A percentile compares a stretch with the other conserved stretches of the same genome.
Evolutionary conservation across 2,329 filamentous ascomycete genomes (phyloP).

Genomic region (Clonostachys sp.): DNA sequence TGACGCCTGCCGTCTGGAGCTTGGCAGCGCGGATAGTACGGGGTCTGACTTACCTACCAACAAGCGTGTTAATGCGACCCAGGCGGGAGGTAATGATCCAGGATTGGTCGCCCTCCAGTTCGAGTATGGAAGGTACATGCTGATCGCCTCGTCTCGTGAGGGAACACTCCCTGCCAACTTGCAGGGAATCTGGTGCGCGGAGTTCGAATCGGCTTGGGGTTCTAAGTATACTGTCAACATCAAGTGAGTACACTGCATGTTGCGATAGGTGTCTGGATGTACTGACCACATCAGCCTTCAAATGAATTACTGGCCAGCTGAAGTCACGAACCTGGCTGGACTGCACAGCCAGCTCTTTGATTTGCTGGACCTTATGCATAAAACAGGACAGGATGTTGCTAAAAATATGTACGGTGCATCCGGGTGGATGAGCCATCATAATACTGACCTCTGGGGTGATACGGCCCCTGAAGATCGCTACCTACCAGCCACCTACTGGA

Average conservation of each 20-base stretch:
- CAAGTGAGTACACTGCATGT: conserved; percentile 14
- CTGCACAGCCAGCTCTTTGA: conserved; percentile 3
- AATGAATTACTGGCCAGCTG: conserved; percentile 34
- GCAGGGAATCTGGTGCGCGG: conserved; percentile 37
- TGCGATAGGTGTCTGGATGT: background rate
- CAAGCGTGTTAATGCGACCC: conserved; percentile 1
- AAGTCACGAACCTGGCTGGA: background rate
- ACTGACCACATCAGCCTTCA: conserved; percentile 12
- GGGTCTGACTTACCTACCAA: background rate
- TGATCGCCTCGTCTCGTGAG: conserved; percentile 19
- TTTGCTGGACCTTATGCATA: conserved; percentile 7
- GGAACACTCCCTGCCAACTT: conserved; percentile 32
- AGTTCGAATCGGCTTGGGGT: conserved; percentile 31
- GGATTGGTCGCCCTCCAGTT: conserved; percentile 1
- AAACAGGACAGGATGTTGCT: conserved; percentile 26
- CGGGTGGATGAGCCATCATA: conserved; percentile 27
- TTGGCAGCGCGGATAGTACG: background rate
- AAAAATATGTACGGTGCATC: conserved; percentile 24
- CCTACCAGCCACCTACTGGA: conserved; percentile 3
- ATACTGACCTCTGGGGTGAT: conserved; percentile 29
- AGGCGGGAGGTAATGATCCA: conserved; percentile 1
- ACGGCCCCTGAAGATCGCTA: conserved; percentile 5
- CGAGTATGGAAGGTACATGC: conserved; percentile 13
- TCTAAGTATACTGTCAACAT: conserved; percentile 39
- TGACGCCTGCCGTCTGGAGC: background rate